Evolutionary conservation across 441 rosid species (phyloP), one percentile per base, ranked within the genome.

Genomic region (Arabidopsis hybrid): DNA sequence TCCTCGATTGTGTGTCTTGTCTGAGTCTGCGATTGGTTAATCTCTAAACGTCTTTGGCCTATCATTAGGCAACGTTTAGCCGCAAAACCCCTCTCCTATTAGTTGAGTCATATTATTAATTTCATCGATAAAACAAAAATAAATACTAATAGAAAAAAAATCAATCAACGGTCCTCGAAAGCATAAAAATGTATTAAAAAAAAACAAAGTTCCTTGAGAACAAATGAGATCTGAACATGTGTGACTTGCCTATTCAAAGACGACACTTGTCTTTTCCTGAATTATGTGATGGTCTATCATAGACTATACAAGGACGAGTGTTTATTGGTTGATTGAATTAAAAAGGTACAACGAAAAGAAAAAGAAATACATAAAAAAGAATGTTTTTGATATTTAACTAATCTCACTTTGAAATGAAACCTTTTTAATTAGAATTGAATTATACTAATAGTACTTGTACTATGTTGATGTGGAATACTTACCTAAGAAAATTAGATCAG

Each of bases 101-200:
- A 21, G 59, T 46, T 52, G 57, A 77, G 57, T 40, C 47, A 45
- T 60, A 55, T 35, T 55, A 69, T 45, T 69, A 57, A 9, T 77
- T 58, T 43, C 58, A 65, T 69, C 65, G 3, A 8, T 31, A 21
- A 43, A 61, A 68, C 39, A 52, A 65, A 5, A 32, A 16, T 1
- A 13, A 31, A 43, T 21, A 21, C 26, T 39, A 42, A 70, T 34
- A 26, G 8, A 60, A 45, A 47, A 26, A 34, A 46, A 45, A 31
- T 35, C 46, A 78, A 78, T 72, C 60, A 78, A 78, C 69, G 76
- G 72, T 77, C 73, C 80, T 77, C 70, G 66, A 61, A 60, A 60
- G 39, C 55, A 11, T 16, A 60, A 59, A 16, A 16, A 50, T 4
- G 34, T 11, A 11, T 46, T 45, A 1, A 13, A 39, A 31, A 3